phyloP scores from a whole-genome alignment of 345 rosid species.

The Citrus sinensis region DVS_A1.0 CM039167.1:23538001-23538500 shows the following conservation, averaged over 20 bases:
- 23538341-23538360: neutral
- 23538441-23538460: neutral
- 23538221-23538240: slow-evolving; percentile 7
- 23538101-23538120: slow-evolving; percentile 21
- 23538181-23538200: neutral
- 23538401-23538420: slow-evolving; percentile 30
- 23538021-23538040: slow-evolving; percentile 41
- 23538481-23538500: slow-evolving; percentile 39
- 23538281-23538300: too few species aligned
- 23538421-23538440: slow-evolving; percentile 31
- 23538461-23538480: slow-evolving; percentile 22
- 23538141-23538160: slow-evolving; percentile 47
- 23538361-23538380: too few species aligned
- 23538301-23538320: neutral
- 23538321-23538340: neutral
- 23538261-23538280: too few species aligned
- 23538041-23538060: slow-evolving; percentile 28
- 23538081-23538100: slow-evolving; percentile 35
- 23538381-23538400: slow-evolving; percentile 1
- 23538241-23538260: too few species aligned
- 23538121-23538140: slow-evolving; percentile 21
- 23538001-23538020: slow-evolving; percentile 17
- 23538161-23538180: slow-evolving; percentile 17
- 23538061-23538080: slow-evolving; percentile 7
- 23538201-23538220: slow-evolving; percentile 13